phyloP scores from a whole-genome alignment of 2,329 filamentous ascomycete species.

The Botrytis cinerea region DNA sequence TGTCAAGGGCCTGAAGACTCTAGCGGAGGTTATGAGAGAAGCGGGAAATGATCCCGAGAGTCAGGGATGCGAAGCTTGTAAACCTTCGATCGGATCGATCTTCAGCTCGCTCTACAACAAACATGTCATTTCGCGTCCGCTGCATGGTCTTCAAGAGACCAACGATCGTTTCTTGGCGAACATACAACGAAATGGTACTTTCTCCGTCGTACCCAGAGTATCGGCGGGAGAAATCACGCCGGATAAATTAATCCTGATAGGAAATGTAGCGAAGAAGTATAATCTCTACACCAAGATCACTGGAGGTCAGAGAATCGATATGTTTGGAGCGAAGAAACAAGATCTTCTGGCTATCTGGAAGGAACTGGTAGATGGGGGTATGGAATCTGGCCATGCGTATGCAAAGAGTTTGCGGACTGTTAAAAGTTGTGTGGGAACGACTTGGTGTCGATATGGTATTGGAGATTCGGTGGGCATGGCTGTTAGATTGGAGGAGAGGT shows the following conservation, averaged over 20 bases:
- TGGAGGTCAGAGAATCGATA: slow-evolving; percentile 85
- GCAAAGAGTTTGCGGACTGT: slow-evolving; percentile 86
- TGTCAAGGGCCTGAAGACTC: slow-evolving; percentile 73
- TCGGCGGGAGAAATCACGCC: slow-evolving; percentile 85
- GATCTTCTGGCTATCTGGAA: slow-evolving; percentile 83
- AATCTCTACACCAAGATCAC: slow-evolving; percentile 89
- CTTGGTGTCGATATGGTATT: slow-evolving; percentile 88
- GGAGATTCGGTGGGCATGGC: slow-evolving; percentile 92
- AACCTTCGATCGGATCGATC: slow-evolving; percentile 79
- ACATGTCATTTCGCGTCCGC: slow-evolving; percentile 71
- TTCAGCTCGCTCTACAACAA: slow-evolving; percentile 81
- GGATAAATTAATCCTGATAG: slow-evolving; percentile 81
- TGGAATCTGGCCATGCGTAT: slow-evolving; percentile 91
- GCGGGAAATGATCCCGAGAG: slow-evolving; percentile 71
- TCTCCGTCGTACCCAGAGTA: slow-evolving; percentile 82
- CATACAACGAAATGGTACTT: slow-evolving; percentile 89
- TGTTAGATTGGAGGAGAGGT: slow-evolving; percentile 81
- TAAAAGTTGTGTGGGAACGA: slow-evolving; percentile 88
- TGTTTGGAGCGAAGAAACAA: slow-evolving; percentile 89
- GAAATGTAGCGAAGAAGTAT: slow-evolving; percentile 81
- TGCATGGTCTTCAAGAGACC: slow-evolving; percentile 81
- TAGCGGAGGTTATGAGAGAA: slow-evolving; percentile 75
- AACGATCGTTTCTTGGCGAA: slow-evolving; percentile 88
- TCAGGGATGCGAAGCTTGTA: slow-evolving; percentile 85
- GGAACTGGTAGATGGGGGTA: slow-evolving; percentile 75